Evolutionary conservation across 805 yeast genomes (phyloP).

Genomic region (Hanseniaspora mollemarum): DNA sequence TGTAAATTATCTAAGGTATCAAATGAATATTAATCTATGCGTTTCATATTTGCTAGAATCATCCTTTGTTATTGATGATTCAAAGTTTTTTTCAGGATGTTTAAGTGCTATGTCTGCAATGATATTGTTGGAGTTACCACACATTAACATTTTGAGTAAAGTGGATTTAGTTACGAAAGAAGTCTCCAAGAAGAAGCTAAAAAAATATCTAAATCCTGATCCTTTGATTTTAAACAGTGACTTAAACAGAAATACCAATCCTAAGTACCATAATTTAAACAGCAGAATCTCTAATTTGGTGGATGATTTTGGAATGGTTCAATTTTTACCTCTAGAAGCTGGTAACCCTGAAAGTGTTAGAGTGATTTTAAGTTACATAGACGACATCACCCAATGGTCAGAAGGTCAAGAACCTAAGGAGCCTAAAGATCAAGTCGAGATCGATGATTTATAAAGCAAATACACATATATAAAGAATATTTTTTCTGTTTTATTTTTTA

Average conservation of each 20-base stretch:
- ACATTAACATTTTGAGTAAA: slow-evolving; percentile 78
- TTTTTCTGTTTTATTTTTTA: neutral
- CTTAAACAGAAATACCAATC: slow-evolving; percentile 41
- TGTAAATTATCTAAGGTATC: slow-evolving; percentile 70
- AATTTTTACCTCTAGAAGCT: slow-evolving; percentile 80
- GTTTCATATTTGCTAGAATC: slow-evolving; percentile 90
- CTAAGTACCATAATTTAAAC: slow-evolving; percentile 60
- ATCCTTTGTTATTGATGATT: slow-evolving; percentile 78
- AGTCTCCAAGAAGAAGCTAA: slow-evolving; percentile 61
- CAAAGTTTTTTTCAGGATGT: slow-evolving; percentile 92
- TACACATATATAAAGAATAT: neutral
- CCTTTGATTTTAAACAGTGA: slow-evolving; percentile 56
- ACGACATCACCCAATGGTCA: slow-evolving; percentile 96
- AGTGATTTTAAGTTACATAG: slow-evolving; percentile 79
- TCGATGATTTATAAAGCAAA: slow-evolving; percentile 43
- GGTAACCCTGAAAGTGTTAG: slow-evolving; percentile 64
- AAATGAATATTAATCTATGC: slow-evolving; percentile 75
- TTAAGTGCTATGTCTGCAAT: slow-evolving; percentile 96
- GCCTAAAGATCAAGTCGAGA: slow-evolving; percentile 64
- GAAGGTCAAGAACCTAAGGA: slow-evolving; percentile 95
- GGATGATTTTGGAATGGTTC: slow-evolving; percentile 98
- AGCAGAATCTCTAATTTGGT: slow-evolving; percentile 77
- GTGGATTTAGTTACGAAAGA: slow-evolving; percentile 76
- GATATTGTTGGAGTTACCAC: slow-evolving; percentile 91
- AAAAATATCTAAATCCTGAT: slow-evolving; percentile 82